These are phyloP conservation scores for Fusarium newnesense DNA, from an alignment of 2,329 filamentous ascomycete species.

Conservation along the genomic window DNA sequence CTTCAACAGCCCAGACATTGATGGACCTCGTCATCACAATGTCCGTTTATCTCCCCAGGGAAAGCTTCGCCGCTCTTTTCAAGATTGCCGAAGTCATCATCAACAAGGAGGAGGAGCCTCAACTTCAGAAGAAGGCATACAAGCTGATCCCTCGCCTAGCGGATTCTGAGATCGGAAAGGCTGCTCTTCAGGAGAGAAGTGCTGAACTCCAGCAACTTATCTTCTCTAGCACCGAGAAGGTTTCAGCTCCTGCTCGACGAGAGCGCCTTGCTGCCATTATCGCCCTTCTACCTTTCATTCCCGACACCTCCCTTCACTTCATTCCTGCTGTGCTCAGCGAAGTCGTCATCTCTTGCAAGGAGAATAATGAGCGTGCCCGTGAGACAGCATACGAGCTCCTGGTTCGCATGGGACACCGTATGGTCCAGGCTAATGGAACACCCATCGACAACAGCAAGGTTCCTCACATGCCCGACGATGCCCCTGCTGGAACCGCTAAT, in stretches of 20 bases:
- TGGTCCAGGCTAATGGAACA: slow-evolving; percentile 72
- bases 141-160: slow-evolving; percentile 94
- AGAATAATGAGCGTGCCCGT: slow-evolving; percentile 94
- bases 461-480: slow-evolving; percentile 84
- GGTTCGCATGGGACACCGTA: slow-evolving; percentile 86
- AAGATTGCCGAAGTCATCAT: slow-evolving; percentile 86
- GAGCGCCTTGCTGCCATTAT: slow-evolving; percentile 87
- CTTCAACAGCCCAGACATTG: slow-evolving; percentile 90
- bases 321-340: slow-evolving; percentile 92
- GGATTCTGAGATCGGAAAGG: slow-evolving; percentile 79
- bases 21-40: slow-evolving; percentile 98
- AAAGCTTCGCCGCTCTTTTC: slow-evolving; percentile 87
- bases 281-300: slow-evolving; percentile 82
- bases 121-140: slow-evolving; percentile 98
- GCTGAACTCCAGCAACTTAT: slow-evolving; percentile 85
- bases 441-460: slow-evolving; percentile 88
- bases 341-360: slow-evolving; percentile 95
- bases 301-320: slow-evolving; percentile 85
- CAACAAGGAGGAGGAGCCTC: slow-evolving; percentile 83
- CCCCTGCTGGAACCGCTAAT: slow-evolving; percentile 79
- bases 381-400: slow-evolving; percentile 91
- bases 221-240: slow-evolving; percentile 82
- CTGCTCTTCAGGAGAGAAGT: slow-evolving; percentile 80
- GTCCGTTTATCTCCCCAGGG: slow-evolving; percentile 88
- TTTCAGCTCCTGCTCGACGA: slow-evolving; percentile 84